Evolutionary conservation across 2,329 filamentous ascomycete species (phyloP).

Genomic region (Lasiodiplodia sp.): DNA sequence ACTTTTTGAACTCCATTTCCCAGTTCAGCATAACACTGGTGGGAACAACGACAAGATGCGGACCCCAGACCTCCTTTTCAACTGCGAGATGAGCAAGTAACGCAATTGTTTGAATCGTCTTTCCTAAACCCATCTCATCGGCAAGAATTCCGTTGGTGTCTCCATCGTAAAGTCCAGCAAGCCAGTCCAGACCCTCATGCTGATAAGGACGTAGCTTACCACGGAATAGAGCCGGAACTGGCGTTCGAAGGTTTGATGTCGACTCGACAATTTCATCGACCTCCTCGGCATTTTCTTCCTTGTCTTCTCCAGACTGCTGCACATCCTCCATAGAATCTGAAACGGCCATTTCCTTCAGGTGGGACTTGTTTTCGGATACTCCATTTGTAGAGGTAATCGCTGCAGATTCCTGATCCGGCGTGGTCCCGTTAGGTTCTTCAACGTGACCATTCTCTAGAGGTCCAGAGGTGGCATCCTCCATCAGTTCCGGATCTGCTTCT

Average conservation of each 20-base stretch:
- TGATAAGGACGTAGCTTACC: constrained; percentile 95
- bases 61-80: constrained; percentile 90
- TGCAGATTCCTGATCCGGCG: neutral
- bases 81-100: constrained; percentile 91
- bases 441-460: constrained; percentile 12
- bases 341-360: neutral
- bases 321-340: constrained; percentile 13
- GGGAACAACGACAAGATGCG: constrained; percentile 93
- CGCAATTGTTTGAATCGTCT: constrained; percentile 97
- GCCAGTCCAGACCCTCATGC: constrained; percentile 96
- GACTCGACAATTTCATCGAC: constrained; percentile 38
- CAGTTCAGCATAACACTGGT: constrained; percentile 99
- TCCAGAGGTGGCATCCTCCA: neutral
- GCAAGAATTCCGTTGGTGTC: constrained; percentile 95
- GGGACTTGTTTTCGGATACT: neutral
- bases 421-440: constrained; percentile 6
- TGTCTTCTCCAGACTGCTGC: neutral
- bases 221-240: constrained; percentile 71
- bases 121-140: constrained; percentile 98
- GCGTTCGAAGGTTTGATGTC: constrained; percentile 59
- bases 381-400: constrained; percentile 5
- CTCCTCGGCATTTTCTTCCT: constrained; percentile 29
- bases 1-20: constrained; percentile 99
- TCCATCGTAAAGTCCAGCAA: constrained; percentile 89
- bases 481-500: constrained; percentile 14